Conservation (phyloP, 305 asterid species). For the Fraxinus sp. region DNA sequence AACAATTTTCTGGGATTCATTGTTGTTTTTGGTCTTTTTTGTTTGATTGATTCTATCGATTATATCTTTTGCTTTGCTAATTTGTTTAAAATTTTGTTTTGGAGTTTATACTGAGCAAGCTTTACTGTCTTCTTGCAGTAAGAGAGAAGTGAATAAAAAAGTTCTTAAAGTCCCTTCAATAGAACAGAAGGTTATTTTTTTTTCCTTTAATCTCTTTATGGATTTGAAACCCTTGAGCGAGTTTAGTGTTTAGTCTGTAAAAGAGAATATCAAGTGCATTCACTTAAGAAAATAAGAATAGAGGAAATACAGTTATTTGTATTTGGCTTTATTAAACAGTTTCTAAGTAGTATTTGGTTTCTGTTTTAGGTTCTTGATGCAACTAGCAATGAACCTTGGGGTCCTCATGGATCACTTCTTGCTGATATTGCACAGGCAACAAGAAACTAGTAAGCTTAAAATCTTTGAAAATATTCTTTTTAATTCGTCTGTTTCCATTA, state of each 20-base stretch:
- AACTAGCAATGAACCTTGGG: slow-evolving; percentile 98
- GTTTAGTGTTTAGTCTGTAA: background rate
- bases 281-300: background rate
- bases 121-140: slow-evolving; percentile 57
- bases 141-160: slow-evolving; percentile 95
- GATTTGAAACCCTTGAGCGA: background rate
- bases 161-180: slow-evolving; percentile 92
- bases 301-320: slow-evolving; percentile 7
- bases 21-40: background rate
- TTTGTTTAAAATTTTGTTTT: slow-evolving; percentile 14
- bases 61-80: background rate
- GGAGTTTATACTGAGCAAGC: slow-evolving; percentile 9
- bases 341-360: slow-evolving; percentile 22
- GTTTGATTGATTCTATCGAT: background rate
- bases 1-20: background rate
- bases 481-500: background rate
- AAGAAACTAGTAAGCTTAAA: slow-evolving; percentile 67
- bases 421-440: slow-evolving; percentile 94
- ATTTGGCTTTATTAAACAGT: background rate
- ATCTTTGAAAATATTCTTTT: slow-evolving; percentile 15
- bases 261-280: background rate
- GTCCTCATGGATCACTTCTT: slow-evolving; percentile 93
- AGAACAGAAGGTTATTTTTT: slow-evolving; percentile 72
- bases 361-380: slow-evolving; percentile 83
- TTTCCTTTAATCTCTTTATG: slow-evolving; percentile 6